Percentiles rank a stretch among this genome's conserved stretches.
These are phyloP conservation scores for Piper longum DNA, from an alignment of 164 flowering plant species.

Conservation along the genomic window DNA sequence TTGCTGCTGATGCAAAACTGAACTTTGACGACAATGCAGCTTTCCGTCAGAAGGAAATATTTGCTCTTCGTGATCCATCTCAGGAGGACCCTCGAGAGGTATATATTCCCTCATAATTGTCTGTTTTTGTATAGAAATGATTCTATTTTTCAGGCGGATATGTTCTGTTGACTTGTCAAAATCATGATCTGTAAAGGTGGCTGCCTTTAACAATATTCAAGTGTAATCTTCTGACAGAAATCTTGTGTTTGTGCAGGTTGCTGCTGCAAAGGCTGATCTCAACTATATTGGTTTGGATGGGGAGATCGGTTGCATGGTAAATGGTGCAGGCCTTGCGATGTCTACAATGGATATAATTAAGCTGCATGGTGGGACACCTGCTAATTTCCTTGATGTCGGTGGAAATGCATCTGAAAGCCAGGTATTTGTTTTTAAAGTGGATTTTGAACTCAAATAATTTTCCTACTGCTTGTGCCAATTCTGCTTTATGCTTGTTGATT, in stretches of 20 bases:
- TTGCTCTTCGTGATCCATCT: conserved; percentile 79
- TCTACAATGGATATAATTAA: conserved; percentile 98
- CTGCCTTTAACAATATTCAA: not conserved
- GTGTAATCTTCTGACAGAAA: not conserved
- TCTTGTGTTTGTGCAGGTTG: conserved; percentile 38
- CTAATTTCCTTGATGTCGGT: conserved; percentile 96
- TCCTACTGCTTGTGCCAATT: not conserved
- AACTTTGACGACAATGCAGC: conserved; percentile 99
- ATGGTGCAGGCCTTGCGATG: conserved; percentile 99
- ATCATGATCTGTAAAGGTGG: not conserved
- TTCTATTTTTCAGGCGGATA: too few relatives aligned
- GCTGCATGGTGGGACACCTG: conserved; percentile 98
- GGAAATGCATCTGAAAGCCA: conserved; percentile 98
- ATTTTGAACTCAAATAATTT: not conserved
- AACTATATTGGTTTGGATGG: conserved; percentile 99
- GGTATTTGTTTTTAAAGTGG: conserved; percentile 22
- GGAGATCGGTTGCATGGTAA: conserved; percentile 99
- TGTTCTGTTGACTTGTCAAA: too few relatives aligned
- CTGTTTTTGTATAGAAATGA: too few relatives aligned
- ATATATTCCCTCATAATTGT: not conserved
- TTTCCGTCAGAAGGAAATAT: conserved; percentile 80
- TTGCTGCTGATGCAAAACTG: conserved; percentile 98
- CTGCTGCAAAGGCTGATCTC: conserved; percentile 92
- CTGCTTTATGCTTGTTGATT: not conserved
- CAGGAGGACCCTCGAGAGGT: conserved; percentile 99